phyloP scores from a whole-genome alignment of 805 yeast genomes.

The Starmera quercuum region DNA sequence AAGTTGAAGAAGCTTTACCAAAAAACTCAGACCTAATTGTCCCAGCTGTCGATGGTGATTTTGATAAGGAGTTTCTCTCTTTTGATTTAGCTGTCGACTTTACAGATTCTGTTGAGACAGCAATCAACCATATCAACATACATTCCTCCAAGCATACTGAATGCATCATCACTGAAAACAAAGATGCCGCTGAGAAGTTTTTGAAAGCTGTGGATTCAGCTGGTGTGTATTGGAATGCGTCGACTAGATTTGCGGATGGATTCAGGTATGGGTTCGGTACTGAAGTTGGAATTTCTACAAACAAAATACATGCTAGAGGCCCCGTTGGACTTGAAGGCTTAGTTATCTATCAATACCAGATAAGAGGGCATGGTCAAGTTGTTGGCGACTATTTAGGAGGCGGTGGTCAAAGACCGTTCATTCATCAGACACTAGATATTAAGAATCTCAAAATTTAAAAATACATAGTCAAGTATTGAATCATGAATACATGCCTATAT shows the following conservation, averaged over 20 bases:
- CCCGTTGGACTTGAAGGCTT: conserved; percentile 98
- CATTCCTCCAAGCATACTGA: conserved; percentile 98
- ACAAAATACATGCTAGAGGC: conserved; percentile 96
- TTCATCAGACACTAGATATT: conserved; percentile 75
- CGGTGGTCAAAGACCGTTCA: conserved; percentile 76
- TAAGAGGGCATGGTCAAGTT: conserved; percentile 88
- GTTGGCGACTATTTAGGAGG: conserved; percentile 90
- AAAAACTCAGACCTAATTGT: conserved; percentile 23
- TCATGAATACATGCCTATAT: too few species aligned
- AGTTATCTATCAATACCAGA: conserved; percentile 90
- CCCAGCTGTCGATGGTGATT: conserved; percentile 58
- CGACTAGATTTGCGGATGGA: conserved; percentile 97
- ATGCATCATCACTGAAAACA: conserved; percentile 73
- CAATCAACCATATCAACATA: conserved; percentile 77
- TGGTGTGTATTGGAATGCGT: conserved; percentile 96
- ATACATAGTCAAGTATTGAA: too few species aligned
- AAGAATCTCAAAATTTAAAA: too few species aligned
- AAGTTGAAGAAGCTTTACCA: conserved; percentile 27
- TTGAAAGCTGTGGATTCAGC: conserved; percentile 86
- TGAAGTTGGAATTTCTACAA: conserved; percentile 96
- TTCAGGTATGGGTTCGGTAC: conserved; percentile 98
- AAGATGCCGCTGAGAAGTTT: conserved; percentile 65
- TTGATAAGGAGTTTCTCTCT: conserved; percentile 77
- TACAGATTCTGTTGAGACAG: conserved; percentile 53
- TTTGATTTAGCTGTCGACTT: conserved; percentile 72